Evolutionary conservation across 805 yeast species (phyloP).

Genomic region (Saccharomycopsis amapae): DNA sequence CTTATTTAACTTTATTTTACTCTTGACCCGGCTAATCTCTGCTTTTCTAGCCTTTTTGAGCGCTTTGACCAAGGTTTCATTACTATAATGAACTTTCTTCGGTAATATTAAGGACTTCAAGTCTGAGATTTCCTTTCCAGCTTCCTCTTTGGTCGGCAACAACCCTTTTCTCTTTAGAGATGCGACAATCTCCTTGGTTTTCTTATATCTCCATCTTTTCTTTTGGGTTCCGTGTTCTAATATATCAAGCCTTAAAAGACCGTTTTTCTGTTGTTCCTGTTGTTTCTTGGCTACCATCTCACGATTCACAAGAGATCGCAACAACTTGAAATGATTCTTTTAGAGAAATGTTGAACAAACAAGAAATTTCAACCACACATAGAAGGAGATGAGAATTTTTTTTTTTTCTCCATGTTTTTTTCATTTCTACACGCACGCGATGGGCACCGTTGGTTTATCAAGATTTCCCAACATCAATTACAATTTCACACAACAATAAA

Average conservation of each 20-base stretch:
- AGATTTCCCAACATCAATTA: too few relatives aligned
- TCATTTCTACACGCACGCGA: too few relatives aligned
- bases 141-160: constrained; percentile 35
- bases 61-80: constrained; percentile 35
- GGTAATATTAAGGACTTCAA: constrained; percentile 40
- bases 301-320: too few relatives aligned
- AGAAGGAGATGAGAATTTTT: too few relatives aligned
- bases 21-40: constrained; percentile 10
- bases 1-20: constrained; percentile 19
- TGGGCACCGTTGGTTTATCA: too few relatives aligned
- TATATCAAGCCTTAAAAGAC: constrained; percentile 39
- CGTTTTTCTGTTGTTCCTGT: neutral
- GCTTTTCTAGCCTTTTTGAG: constrained; percentile 28
- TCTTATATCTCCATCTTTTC: constrained; percentile 10
- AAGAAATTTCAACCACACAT: too few relatives aligned
- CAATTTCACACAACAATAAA: too few relatives aligned
- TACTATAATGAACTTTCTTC: constrained; percentile 42
- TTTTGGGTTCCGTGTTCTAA: constrained; percentile 35
- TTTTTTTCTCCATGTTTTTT: too few relatives aligned
- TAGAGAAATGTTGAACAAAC: too few relatives aligned
- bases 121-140: constrained; percentile 41
- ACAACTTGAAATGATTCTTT: too few relatives aligned
- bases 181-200: constrained; percentile 31
- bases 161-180: constrained; percentile 37
- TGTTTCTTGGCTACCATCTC: too few relatives aligned